Evolutionary conservation across 2,329 filamentous ascomycete genomes (phyloP), one percentile per base, ranked within the genome.

Genomic region (Nothophaeocryptopus gaeumannii): DNA sequence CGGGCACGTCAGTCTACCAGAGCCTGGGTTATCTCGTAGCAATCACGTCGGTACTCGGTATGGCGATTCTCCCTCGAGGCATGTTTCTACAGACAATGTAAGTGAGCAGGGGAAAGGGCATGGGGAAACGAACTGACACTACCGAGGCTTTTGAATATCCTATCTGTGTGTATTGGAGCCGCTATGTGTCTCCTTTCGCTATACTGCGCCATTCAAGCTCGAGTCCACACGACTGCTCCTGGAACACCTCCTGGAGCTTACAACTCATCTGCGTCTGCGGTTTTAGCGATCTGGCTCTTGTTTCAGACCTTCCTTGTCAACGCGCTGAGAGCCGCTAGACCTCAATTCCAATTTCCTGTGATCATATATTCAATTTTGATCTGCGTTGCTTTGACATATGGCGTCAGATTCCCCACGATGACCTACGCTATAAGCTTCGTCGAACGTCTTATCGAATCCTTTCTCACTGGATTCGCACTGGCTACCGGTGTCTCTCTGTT

Each of bases 221-320:
- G 86, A 36, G 56, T 77, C 37, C 74, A 87, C 58, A 86, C 83
- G 1, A 73, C 55, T 33, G 48, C 56, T 26, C 60, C 63, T 16
- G 65, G 55, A 34, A 53, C 51, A 15, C 54, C 58, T 44, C 63
- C 61, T 5, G 59, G 58, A n/a, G 53, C 37, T 4, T 90, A 89
- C 70, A 89, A 88, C 63, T 82, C 85, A 1, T 86, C 84, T n/a
- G 84, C 87, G 41, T 80, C 82, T 1, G 85, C 79, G 0, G 85
- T 90, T 0, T 81, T 80, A 51, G 86, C 72, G 0, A 72, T 89
- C 3, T 90, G 84, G 83, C 74, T 90, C 2, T 85, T 89, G 66
- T 78, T 82, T 53, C 81, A 83, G 61, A 85, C 87, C 35, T 90
- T 83, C 71, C 60, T 85, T 12, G 75, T 81, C 50, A 89, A 89